phyloP scores from a whole-genome alignment of 2,329 filamentous ascomycete species.

The Huntiella omanensis region DNA sequence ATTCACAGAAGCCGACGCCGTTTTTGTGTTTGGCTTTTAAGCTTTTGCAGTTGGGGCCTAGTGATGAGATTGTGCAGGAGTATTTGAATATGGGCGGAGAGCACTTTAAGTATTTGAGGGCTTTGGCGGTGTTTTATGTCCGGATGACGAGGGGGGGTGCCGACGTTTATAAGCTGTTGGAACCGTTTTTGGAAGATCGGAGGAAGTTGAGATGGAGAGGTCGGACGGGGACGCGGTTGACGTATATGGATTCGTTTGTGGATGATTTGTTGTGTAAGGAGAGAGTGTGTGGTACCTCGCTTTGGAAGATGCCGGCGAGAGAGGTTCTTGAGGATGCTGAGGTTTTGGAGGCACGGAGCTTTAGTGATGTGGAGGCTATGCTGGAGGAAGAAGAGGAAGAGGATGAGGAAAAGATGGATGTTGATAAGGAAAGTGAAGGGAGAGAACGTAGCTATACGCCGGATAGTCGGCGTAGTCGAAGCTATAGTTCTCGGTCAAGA shows the following conservation, averaged over 20 bases:
- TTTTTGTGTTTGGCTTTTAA: slow-evolving; percentile 94
- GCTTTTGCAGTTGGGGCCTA: slow-evolving; percentile 70
- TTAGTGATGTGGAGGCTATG: slow-evolving; percentile 61
- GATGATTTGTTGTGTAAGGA: slow-evolving; percentile 82
- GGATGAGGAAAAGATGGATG: slow-evolving; percentile 17
- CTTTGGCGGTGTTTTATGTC: slow-evolving; percentile 84
- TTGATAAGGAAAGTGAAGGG: slow-evolving; percentile 9
- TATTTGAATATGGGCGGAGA: slow-evolving; percentile 63
- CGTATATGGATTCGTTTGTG: slow-evolving; percentile 78
- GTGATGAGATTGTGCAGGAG: slow-evolving; percentile 57
- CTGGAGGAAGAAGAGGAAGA: slow-evolving; percentile 40
- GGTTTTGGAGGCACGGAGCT: slow-evolving; percentile 60
- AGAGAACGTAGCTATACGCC: slow-evolving; percentile 1
- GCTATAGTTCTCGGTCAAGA: slow-evolving; percentile 10
- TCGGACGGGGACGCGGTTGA: slow-evolving; percentile 55
- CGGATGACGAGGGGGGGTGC: slow-evolving; percentile 66
- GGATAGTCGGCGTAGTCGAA: not conserved
- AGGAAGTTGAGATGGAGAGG: slow-evolving; percentile 67
- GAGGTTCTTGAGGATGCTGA: slow-evolving; percentile 77
- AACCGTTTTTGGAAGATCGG: slow-evolving; percentile 65
- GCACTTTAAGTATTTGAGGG: slow-evolving; percentile 71
- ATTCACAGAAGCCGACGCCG: slow-evolving; percentile 68
- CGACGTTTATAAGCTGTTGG: slow-evolving; percentile 61
- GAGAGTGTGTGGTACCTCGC: slow-evolving; percentile 71
- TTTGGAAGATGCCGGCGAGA: slow-evolving; percentile 79